A percentile compares a stretch with the other conserved stretches of the same genome.
Evolutionary conservation across 257 asterid genomes (phyloP).

Genomic region (Craterostigma plantagineum): DNA sequence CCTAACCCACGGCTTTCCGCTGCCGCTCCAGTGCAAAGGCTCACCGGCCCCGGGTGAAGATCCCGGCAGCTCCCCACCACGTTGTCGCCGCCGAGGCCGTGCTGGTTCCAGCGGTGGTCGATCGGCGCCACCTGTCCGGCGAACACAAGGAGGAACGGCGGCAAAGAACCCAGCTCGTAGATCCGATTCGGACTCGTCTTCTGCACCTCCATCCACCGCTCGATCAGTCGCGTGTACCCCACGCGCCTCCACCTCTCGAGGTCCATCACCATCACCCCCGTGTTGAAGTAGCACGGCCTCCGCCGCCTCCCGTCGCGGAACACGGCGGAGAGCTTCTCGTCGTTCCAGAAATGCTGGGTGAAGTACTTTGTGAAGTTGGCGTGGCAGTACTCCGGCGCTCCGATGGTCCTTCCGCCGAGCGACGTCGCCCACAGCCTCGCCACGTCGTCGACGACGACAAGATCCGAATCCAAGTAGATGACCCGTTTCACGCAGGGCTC

Average conservation of each 20-base stretch:
- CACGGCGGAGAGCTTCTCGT: constrained; percentile 16
- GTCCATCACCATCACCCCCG: constrained; percentile 59
- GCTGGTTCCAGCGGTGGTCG: constrained; percentile 52
- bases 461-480: constrained; percentile 55
- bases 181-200: constrained; percentile 21
- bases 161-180: constrained; percentile 58
- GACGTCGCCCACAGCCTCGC: constrained; percentile 32
- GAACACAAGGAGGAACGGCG: constrained; percentile 42
- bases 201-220: constrained; percentile 56
- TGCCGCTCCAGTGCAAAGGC: constrained; percentile 67
- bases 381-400: constrained; percentile 61
- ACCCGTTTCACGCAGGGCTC: constrained; percentile 37
- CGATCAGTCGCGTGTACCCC: constrained; percentile 34
- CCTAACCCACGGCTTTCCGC: constrained; percentile 59
- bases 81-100: constrained; percentile 52
- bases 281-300: constrained; percentile 42
- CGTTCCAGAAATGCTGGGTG: constrained; percentile 37
- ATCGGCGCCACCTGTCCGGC: constrained; percentile 42
- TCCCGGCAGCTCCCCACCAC: constrained; percentile 42
- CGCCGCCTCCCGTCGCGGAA: constrained; percentile 23
- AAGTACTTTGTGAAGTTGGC: constrained; percentile 55
- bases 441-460: constrained; percentile 43
- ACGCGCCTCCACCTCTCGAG: constrained; percentile 34
- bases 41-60: constrained; percentile 39
- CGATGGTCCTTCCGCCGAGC: constrained; percentile 25